phyloP scores from a whole-genome alignment of 257 asterid genomes.

The Rubia yunnanensis region DNA sequence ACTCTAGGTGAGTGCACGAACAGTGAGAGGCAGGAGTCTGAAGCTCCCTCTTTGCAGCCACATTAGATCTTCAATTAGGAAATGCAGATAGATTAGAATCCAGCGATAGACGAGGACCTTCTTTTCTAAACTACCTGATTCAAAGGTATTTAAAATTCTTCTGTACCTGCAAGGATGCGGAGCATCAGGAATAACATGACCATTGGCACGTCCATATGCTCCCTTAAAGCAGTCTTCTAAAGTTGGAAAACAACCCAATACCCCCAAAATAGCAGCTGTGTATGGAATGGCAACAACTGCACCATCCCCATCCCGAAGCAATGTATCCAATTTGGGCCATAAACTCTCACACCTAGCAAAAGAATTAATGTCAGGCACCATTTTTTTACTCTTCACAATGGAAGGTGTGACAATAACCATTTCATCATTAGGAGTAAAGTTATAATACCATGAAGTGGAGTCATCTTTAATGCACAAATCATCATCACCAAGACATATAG shows the following conservation, averaged over 20 bases:
- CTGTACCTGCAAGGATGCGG: slow-evolving; percentile 87
- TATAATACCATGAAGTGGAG: slow-evolving; percentile 70
- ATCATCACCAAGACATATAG: slow-evolving; percentile 97
- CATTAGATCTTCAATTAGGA: slow-evolving; percentile 47
- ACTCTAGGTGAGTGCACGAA: slow-evolving; percentile 94
- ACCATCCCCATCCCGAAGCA: slow-evolving; percentile 61
- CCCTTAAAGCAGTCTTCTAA: slow-evolving; percentile 30
- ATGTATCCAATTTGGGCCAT: slow-evolving; percentile 91
- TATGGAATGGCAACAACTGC: slow-evolving; percentile 69
- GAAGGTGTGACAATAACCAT: neutral
- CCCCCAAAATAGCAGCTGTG: slow-evolving; percentile 85
- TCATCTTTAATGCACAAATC: slow-evolving; percentile 99
- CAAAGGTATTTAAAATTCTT: slow-evolving; percentile 5
- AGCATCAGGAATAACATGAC: slow-evolving; percentile 59
- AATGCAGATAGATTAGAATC: slow-evolving; percentile 14
- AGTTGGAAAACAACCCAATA: slow-evolving; percentile 62
- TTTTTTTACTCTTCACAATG: no score
- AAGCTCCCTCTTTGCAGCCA: slow-evolving; percentile 85
- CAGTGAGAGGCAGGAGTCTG: slow-evolving; percentile 90
- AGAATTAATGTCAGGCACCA: neutral
- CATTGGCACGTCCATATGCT: slow-evolving; percentile 49
- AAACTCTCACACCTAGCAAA: slow-evolving; percentile 68
- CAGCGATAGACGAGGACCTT: neutral
- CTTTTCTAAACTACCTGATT: neutral
- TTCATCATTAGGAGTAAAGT: neutral